These are phyloP conservation scores for Trichosporon coremiiforme DNA, from an alignment of 1,284 basidiomycete species.

Conservation along the genomic window DNA sequence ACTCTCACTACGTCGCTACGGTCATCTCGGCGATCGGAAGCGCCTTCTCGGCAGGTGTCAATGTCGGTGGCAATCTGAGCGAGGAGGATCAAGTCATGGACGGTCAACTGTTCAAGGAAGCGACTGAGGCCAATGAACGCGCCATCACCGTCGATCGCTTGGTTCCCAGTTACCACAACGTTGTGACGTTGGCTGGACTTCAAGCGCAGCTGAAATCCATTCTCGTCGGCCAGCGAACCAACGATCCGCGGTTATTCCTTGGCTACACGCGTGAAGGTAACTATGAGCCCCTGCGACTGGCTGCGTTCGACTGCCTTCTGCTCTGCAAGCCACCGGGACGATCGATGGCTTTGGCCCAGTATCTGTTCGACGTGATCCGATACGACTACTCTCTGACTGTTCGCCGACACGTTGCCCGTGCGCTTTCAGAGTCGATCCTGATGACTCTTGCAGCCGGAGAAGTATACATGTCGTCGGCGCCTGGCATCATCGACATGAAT, in stretches of 20 bases:
- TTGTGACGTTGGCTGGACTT: conserved; percentile 84
- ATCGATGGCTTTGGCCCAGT: conserved; percentile 67
- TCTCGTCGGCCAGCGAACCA: conserved; percentile 76
- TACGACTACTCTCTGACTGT: conserved; percentile 81
- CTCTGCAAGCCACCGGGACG: conserved; percentile 69
- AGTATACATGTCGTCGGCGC: conserved; percentile 60
- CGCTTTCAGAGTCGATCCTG: conserved; percentile 82
- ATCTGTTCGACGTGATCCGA: conserved; percentile 85
- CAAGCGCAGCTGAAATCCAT: conserved; percentile 83
- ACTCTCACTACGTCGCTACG: conserved; percentile 89
- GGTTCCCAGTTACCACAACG: conserved; percentile 92
- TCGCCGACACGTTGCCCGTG: conserved; percentile 81
- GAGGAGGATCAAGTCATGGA: conserved; percentile 36
- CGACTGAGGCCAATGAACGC: conserved; percentile 78
- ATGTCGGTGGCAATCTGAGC: conserved; percentile 21
- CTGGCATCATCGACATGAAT: conserved; percentile 41
- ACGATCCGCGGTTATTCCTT: conserved; percentile 79
- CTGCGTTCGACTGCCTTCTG: conserved; percentile 91
- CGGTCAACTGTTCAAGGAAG: conserved; percentile 66
- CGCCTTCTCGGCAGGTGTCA: conserved; percentile 43
- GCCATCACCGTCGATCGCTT: conserved; percentile 93
- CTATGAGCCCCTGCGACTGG: conserved; percentile 83
- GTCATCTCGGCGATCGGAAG: conserved; percentile 77
- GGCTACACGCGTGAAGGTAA: conserved; percentile 90
- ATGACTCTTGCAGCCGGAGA: conserved; percentile 87